Percentiles rank a stretch among this genome's conserved stretches.
phyloP scores from a whole-genome alignment of 2,329 filamentous ascomycete species.

The Alternaria viburni region DNA sequence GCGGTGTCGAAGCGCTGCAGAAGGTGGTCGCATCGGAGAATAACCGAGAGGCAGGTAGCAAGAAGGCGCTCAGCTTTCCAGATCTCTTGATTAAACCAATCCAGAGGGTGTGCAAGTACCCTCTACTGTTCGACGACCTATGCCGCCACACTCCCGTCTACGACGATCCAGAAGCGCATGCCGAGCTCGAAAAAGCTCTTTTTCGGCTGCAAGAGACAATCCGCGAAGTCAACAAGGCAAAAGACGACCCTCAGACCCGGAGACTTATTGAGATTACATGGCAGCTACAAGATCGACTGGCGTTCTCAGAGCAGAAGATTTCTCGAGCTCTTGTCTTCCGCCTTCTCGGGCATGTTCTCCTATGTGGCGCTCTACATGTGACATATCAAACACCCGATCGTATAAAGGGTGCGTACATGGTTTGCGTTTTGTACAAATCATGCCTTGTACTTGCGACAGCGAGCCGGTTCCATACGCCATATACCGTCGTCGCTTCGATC shows the following conservation, averaged over 20 bases:
- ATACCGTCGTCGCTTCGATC: constrained; percentile 78
- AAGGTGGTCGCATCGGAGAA: constrained; percentile 75
- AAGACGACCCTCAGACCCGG: constrained; percentile 74
- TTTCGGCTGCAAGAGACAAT: constrained; percentile 76
- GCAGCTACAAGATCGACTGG: constrained; percentile 80
- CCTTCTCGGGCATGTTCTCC: constrained; percentile 76
- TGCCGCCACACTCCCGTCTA: constrained; percentile 81
- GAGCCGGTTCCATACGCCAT: constrained; percentile 68
- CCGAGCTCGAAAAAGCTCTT: constrained; percentile 76
- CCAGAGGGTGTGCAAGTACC: constrained; percentile 90
- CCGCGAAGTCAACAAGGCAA: constrained; percentile 82
- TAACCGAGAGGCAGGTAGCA: constrained; percentile 65
- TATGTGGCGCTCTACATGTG: constrained; percentile 84
- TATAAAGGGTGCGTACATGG: constrained; percentile 80
- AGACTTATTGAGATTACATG: constrained; percentile 80
- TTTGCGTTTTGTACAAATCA: constrained; percentile 82
- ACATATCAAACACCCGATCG: constrained; percentile 76
- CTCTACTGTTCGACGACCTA: constrained; percentile 82
- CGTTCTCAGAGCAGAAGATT: constrained; percentile 67
- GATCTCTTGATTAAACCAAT: constrained; percentile 96
- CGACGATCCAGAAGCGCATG: constrained; percentile 84
- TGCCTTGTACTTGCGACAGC: constrained; percentile 77
- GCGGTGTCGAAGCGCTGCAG: constrained; percentile 82
- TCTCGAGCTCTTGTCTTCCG: constrained; percentile 64
- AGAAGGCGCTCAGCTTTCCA: constrained; percentile 79